phyloP scores from a whole-genome alignment of 352 stramenopile genomes.

The Phytophthora capsici region DNA sequence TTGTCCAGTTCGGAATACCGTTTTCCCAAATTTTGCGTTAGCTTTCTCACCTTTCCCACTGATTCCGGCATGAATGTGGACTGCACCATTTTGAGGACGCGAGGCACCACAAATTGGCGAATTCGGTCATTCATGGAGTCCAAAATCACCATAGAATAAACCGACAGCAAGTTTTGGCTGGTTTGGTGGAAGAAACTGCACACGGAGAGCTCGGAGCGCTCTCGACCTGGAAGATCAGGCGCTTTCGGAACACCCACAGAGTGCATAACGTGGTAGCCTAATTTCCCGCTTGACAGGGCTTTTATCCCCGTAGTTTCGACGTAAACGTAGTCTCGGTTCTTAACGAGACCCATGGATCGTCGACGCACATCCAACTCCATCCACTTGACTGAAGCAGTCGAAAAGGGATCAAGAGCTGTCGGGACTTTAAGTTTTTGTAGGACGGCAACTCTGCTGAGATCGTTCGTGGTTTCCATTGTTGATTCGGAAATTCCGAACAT shows the following conservation, averaged over 20 bases:
- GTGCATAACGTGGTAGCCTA: conserved; percentile 64
- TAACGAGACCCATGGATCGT: conserved; percentile 40
- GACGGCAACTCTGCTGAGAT: conserved; percentile 37
- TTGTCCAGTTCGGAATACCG: conserved; percentile 22
- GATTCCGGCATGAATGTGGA: conserved; percentile 24
- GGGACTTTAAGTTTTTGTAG: conserved; percentile 43
- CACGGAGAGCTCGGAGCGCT: conserved; percentile 46
- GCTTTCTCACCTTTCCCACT: conserved; percentile 22
- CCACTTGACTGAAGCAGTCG: conserved; percentile 36
- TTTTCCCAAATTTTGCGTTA: conserved; percentile 21
- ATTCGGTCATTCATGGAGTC: conserved; percentile 31
- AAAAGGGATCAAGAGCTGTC: conserved; percentile 45
- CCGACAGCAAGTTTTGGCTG: conserved; percentile 22
- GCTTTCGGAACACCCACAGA: conserved; percentile 53
- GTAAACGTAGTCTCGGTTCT: conserved; percentile 55
- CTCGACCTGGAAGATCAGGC: conserved; percentile 19
- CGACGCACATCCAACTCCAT: conserved; percentile 41
- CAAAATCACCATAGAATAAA: conserved; percentile 34
- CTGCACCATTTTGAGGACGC: conserved; percentile 29
- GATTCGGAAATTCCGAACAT: conserved; percentile 39
- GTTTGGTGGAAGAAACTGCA: conserved; percentile 47
- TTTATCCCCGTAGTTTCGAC: conserved; percentile 51
- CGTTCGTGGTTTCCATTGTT: conserved; percentile 15
- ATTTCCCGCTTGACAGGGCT: conserved; percentile 30
- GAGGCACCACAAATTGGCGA: conserved; percentile 27